These are phyloP conservation scores for Boehmeria nivea DNA, from an alignment of 306 rosid genomes.

Conservation along the genomic window DNA sequence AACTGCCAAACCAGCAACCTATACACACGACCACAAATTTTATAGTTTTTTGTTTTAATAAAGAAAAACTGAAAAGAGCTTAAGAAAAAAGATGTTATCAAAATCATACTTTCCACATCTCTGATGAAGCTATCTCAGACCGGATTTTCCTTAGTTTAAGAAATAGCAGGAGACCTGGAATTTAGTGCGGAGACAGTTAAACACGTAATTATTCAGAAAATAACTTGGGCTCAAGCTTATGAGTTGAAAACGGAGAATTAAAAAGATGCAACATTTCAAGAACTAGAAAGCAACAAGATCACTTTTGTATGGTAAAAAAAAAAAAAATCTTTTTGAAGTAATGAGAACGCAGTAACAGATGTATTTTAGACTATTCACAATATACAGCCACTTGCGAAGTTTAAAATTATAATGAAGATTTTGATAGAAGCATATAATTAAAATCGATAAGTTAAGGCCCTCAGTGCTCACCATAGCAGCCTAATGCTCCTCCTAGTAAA, in stretches of 20 bases:
- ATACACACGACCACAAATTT: conserved; percentile 16
- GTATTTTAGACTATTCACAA: neutral
- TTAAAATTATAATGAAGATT: neutral
- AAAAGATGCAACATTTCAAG: too few species aligned
- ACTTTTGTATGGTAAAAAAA: too few species aligned
- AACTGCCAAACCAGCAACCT: conserved; percentile 63
- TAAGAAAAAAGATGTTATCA: conserved; percentile 1
- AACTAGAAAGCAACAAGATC: too few species aligned
- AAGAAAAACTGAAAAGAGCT: neutral
- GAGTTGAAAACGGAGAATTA: too few species aligned
- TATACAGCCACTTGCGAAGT: neutral
- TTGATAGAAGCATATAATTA: neutral
- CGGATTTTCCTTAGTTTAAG: conserved; percentile 49
- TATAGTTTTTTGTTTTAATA: too few species aligned
- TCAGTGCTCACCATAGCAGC: conserved; percentile 50
- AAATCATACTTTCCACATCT: conserved; percentile 61
- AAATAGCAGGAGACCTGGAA: conserved; percentile 48
- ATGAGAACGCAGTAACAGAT: too few species aligned
- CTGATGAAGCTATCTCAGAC: conserved; percentile 60
- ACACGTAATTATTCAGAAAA: too few species aligned
- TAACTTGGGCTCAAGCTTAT: too few species aligned
- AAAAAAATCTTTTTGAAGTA: too few species aligned
- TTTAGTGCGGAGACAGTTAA: neutral
- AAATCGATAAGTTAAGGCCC: neutral
- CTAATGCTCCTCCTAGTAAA: conserved; percentile 51